Conservation (phyloP, 2,329 filamentous ascomycete species). For the Xylaria sp. region DNA sequence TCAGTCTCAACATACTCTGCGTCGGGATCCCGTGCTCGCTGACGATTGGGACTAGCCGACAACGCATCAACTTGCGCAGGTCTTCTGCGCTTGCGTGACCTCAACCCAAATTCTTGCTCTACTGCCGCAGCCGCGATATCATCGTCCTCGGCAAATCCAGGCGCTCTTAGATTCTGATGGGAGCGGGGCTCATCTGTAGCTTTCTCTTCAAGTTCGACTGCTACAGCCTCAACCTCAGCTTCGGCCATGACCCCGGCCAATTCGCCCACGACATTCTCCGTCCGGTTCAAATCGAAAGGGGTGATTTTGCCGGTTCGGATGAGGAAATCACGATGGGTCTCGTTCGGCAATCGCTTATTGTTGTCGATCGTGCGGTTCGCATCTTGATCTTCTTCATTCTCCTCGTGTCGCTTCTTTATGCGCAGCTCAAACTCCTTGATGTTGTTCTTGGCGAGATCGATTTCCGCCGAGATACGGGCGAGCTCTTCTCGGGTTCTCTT, state of each 20-base stretch:
- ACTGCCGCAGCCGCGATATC: constrained; percentile 31
- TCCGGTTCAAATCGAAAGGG: constrained; percentile 69
- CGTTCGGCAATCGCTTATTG: constrained; percentile 64
- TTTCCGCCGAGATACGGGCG: constrained; percentile 57
- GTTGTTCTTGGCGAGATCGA: constrained; percentile 63
- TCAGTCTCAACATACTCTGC: constrained; percentile 32
- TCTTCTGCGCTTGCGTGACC: constrained; percentile 53
- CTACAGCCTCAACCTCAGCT: constrained; percentile 67
- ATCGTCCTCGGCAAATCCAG: constrained; percentile 60
- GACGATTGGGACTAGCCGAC: constrained; percentile 44
- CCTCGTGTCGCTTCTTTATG: constrained; percentile 67
- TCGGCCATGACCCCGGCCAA: constrained; percentile 74
- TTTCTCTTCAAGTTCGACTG: constrained; percentile 43
- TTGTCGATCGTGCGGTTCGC: constrained; percentile 39
- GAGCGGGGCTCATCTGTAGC: constrained; percentile 50
- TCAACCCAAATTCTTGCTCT: constrained; percentile 52
- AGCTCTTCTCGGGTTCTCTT: constrained; percentile 61
- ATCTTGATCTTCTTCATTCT: constrained; percentile 36
- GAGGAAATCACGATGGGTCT: constrained; percentile 81
- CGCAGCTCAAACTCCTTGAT: constrained; percentile 74
- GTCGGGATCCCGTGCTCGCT: constrained; percentile 27
- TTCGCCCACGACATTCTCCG: constrained; percentile 58
- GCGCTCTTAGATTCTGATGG: constrained; percentile 67
- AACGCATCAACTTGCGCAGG: constrained; percentile 35
- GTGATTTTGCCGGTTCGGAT: constrained; percentile 97